Base-by-base conservation (phyloP, 2,329 filamentous ascomycete species). In the Fusarium clavum region DNA sequence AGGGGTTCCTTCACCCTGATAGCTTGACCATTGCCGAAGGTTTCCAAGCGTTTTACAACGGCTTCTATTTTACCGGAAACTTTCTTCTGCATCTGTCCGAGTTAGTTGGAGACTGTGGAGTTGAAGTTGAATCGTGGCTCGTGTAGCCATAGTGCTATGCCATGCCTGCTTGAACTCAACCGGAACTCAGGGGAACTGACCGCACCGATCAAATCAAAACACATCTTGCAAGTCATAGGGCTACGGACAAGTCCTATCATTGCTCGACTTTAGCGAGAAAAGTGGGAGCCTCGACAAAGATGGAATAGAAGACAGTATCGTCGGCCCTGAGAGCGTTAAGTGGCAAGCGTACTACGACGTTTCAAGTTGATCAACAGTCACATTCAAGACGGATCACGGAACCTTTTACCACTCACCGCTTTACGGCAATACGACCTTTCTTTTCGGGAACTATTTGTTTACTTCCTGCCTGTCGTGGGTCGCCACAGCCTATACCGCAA, bases 361-460 rank as follows among this genome's bases (percentile, higher is more conserved):
- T 45, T 55, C 48, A 56, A 66, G 32, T 61, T 66, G 61, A 66
- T 66, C 38, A 61, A 66, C 54, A 29, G 48, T 61, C 48, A 47
- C 49, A 66, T 66, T 29, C 38, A 60, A 38, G 63, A 47, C 63
- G 63, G 63, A 61, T 54, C 48, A 48, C 63, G 55, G 56, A 61
- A 66, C 27, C 24, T 25, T 46, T 66, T 66, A 49, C 62, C 63
- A 66, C 32, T 67, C 62, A 55, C 54, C 61, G 56, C 62, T 54
- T 49, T 55, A 48, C 45, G 63, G 63, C 62, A 61, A 66, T 66
- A 61, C 63, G 49, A 66, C 62, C 22, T 54, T 66, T 47, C 16
- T 40, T 67, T 58, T 45, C 25, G 32, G 29, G 32, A 12, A 32
- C 29, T 24, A n/a, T 49, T 25, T 48, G 38, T 49, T 38, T 49